Conservation (phyloP, 2,329 filamentous ascomycete genomes). For the Cladosporium velox region DNA sequence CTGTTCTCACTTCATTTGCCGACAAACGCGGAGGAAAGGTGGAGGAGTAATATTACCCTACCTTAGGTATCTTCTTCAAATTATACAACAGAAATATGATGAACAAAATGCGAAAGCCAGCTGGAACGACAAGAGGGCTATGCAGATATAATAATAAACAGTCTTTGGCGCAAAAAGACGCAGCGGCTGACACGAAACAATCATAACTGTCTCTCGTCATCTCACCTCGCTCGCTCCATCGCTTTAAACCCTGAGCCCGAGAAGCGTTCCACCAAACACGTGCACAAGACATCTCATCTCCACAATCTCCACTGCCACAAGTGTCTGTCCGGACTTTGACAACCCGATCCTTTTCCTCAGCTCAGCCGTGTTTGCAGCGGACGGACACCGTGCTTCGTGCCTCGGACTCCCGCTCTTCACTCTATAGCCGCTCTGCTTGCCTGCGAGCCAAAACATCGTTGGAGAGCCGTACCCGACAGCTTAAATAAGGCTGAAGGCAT, state of each 20-base stretch:
- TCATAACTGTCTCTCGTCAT: neutral
- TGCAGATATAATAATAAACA: neutral
- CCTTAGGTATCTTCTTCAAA: no score
- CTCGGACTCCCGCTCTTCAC: neutral
- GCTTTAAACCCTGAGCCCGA: neutral
- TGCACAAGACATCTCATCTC: slow-evolving; percentile 8
- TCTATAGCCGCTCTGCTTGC: neutral
- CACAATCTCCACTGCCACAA: slow-evolving; percentile 6
- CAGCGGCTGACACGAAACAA: neutral
- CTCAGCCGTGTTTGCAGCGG: neutral
- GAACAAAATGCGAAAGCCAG: neutral
- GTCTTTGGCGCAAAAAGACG: no score
- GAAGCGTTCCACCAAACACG: slow-evolving; percentile 8
- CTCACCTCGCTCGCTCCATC: slow-evolving; percentile 5
- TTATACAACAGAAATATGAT: neutral
- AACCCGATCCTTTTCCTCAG: neutral
- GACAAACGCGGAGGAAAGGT: neutral
- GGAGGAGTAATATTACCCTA: neutral
- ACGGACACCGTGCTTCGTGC: neutral
- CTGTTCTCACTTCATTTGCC: neutral
- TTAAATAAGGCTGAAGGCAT: neutral
- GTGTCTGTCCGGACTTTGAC: neutral
- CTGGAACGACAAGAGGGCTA: neutral
- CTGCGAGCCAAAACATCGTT: neutral
- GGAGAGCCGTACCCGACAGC: slow-evolving; percentile 2